Percentiles rank a stretch among this genome's conserved stretches.
These are phyloP conservation scores for Amanita exitialis DNA, from an alignment of 768 basidiomycete species.

Conservation along the genomic window DNA sequence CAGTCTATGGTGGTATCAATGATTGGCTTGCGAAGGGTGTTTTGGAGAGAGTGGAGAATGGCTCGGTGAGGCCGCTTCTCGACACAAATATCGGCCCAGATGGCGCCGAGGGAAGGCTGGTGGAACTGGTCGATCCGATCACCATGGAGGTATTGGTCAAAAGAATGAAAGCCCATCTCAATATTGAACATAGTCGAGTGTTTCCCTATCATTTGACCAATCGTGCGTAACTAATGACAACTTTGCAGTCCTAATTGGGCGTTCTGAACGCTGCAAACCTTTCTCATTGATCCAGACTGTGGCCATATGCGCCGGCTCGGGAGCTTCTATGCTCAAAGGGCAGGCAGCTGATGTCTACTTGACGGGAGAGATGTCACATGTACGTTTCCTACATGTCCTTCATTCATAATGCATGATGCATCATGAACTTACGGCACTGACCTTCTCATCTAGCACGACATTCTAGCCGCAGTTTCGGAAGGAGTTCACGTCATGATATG, in stretches of 20 bases:
- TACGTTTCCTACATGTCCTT: conserved; percentile 24
- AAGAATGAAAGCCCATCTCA: conserved; percentile 63
- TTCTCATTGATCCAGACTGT: conserved; percentile 42
- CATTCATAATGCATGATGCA: neutral
- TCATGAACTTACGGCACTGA: conserved; percentile 7
- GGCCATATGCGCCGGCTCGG: conserved; percentile 89
- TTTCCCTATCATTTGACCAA: neutral
- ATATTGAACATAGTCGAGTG: conserved; percentile 45
- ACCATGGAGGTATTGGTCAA: conserved; percentile 48
- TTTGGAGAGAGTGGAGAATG: conserved; percentile 26
- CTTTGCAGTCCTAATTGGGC: conserved; percentile 56
- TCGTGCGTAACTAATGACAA: conserved; percentile 2
- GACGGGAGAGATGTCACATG: conserved; percentile 91
- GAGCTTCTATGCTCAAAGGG: conserved; percentile 65
- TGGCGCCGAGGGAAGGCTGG: conserved; percentile 61
- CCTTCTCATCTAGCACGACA: conserved; percentile 57
- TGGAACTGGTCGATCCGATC: conserved; percentile 49
- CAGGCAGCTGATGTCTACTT: conserved; percentile 78
- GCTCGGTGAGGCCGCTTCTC: conserved; percentile 25
- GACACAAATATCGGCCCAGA: conserved; percentile 18
- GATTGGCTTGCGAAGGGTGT: conserved; percentile 73
- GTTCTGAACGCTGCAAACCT: conserved; percentile 15
- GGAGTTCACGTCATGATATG: conserved; percentile 81
- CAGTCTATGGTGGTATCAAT: conserved; percentile 78
- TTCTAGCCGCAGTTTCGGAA: conserved; percentile 67